Base-by-base conservation (phyloP, 2,329 filamentous ascomycete genomes). In the Neopestalotiopsis clavispora region DNA sequence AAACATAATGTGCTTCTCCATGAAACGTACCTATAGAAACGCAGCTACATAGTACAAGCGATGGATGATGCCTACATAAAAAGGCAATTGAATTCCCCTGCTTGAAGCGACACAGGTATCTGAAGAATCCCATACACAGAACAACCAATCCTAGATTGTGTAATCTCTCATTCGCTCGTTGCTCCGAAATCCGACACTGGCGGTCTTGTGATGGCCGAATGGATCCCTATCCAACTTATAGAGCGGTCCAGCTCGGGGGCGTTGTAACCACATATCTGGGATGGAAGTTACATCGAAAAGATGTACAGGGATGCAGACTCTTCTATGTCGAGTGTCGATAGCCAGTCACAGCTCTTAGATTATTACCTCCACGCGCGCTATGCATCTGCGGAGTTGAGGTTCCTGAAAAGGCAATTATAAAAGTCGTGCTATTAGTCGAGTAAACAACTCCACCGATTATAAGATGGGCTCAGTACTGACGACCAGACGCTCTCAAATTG, bases 361-460 rank as follows among this genome's bases (percentile, higher is more conserved):
- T 59, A 59, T 34, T 28, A 12, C 30, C 23, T 34, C 57, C 30
- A 59, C 30, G 57, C 57, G 30, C 23, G 57, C 23, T 28, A 34
- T 59, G 57, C 57, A 59, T 59, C 30, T 59, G 57, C 57, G 23
- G 57, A 59, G 57, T 28, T 59, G 57, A 59, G 57, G 30, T 59
- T 52, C 57, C 57, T 34, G 30, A 59, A 59, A 14, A 30, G 57
- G 57, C 20, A 59, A 59, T 59, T 59, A 52, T 52, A 52, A n/a
- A 52, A 52, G 17, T 52, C 45, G 45, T 20, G 17, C 17, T 52
- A 52, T 52, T 52, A 52, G 45, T 52, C n/a, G 45, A 52, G 45
- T n/a, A 23, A 52, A 52, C n/a, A 23, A 20, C 14, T n/a, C 14
- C 45, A 52, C n/a, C 14, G 17, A 23, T 10, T 52, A 52, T 52